phyloP scores from a whole-genome alignment of 2,329 filamentous ascomycete genomes.

The Fusarium camptoceras region DNA sequence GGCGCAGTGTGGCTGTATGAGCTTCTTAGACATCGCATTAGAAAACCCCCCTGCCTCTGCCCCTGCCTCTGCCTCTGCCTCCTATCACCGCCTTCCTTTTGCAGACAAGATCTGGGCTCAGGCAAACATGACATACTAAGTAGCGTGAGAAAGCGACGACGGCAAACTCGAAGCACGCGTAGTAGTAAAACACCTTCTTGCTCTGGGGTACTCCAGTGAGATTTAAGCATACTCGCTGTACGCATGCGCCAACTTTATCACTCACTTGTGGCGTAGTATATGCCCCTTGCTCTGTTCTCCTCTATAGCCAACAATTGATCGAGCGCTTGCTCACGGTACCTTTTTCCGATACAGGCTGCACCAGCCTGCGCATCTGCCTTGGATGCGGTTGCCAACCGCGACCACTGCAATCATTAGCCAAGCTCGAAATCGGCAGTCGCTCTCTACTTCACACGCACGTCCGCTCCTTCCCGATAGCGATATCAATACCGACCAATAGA shows the following conservation, averaged over 20 bases:
- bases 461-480: neutral
- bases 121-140: slow-evolving; percentile 45
- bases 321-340: slow-evolving; percentile 5
- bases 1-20: slow-evolving; percentile 31
- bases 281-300: slow-evolving; percentile 5
- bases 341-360: slow-evolving; percentile 35
- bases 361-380: slow-evolving; percentile 43
- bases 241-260: neutral
- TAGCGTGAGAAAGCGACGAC: slow-evolving; percentile 35
- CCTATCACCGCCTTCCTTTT: slow-evolving; percentile 41
- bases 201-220: neutral
- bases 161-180: slow-evolving; percentile 24
- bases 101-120: slow-evolving; percentile 10
- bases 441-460: slow-evolving; percentile 14
- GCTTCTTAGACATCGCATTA: neutral
- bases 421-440: slow-evolving; percentile 26
- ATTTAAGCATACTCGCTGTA: neutral
- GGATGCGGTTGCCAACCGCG: slow-evolving; percentile 43
- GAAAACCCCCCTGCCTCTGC: slow-evolving; percentile 29
- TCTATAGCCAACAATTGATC: neutral
- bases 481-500: slow-evolving; percentile 15
- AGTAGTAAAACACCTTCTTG: slow-evolving; percentile 22
- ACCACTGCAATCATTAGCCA: slow-evolving; percentile 29
- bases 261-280: slow-evolving; percentile 12
- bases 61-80: slow-evolving; percentile 41